A percentile compares a stretch with the other conserved stretches of the same genome.
Evolutionary conservation across 1,284 basidiomycete genomes (phyloP).

Genomic region (Cryptococcus wingfieldii): DNA sequence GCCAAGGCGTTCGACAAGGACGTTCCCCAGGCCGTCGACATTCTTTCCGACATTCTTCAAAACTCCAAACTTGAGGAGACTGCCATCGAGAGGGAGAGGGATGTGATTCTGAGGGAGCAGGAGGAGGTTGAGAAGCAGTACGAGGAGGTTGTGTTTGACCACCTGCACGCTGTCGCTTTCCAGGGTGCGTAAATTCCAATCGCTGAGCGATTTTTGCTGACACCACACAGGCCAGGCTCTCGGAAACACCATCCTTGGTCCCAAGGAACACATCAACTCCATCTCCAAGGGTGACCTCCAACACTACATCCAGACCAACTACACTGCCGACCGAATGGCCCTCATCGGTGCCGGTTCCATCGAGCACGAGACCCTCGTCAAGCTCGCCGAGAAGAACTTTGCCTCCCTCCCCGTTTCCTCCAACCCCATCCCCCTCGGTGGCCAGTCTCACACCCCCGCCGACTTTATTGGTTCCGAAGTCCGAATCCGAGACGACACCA

Average conservation of each 20-base stretch:
- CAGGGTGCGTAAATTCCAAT: slow-evolving; percentile 28
- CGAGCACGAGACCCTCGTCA: slow-evolving; percentile 86
- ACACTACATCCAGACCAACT: slow-evolving; percentile 84
- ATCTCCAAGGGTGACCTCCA: slow-evolving; percentile 87
- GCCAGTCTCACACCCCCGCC: slow-evolving; percentile 66
- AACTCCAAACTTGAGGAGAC: slow-evolving; percentile 88
- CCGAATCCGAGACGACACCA: slow-evolving; percentile 87
- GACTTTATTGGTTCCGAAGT: slow-evolving; percentile 93
- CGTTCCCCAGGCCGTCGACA: slow-evolving; percentile 85
- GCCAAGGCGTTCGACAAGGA: slow-evolving; percentile 98
- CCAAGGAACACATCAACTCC: slow-evolving; percentile 93
- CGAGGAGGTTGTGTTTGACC: slow-evolving; percentile 98
- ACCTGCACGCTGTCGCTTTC: slow-evolving; percentile 94
- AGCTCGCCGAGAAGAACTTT: slow-evolving; percentile 93
- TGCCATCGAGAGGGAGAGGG: slow-evolving; percentile 92
- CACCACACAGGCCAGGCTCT: slow-evolving; percentile 70
- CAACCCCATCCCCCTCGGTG: slow-evolving; percentile 84
- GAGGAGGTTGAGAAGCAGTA: slow-evolving; percentile 99
- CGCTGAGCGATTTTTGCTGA: slow-evolving; percentile 6
- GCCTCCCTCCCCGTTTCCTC: slow-evolving; percentile 79
- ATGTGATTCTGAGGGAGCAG: slow-evolving; percentile 95
- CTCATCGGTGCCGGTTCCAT: slow-evolving; percentile 96
- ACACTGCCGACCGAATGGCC: slow-evolving; percentile 98
- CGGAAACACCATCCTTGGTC: slow-evolving; percentile 95
- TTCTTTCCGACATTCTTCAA: slow-evolving; percentile 97